Conservation (phyloP, 805 yeast species). For the Zygotorulaspora chibaensis region DNA sequence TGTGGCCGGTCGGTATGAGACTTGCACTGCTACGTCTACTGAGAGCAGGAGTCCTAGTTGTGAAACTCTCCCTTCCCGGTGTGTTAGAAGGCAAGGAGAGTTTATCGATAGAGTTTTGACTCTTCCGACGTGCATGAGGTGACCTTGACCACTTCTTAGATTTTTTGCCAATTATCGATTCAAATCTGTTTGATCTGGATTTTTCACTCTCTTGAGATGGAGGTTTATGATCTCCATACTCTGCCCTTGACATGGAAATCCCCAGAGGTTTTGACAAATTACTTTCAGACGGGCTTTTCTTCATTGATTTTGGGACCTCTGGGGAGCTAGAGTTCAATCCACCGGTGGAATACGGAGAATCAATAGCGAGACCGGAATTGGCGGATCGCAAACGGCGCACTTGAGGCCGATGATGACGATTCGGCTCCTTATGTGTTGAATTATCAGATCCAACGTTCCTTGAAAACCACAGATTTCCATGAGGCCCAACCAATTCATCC, state of each 20-base stretch:
- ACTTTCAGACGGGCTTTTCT: constrained; percentile 5
- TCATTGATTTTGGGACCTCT: constrained; percentile 3
- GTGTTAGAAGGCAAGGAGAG: constrained; percentile 4
- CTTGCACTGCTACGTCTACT: constrained; percentile 12
- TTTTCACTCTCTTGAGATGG: constrained; percentile 10
- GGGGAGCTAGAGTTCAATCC: constrained; percentile 7
- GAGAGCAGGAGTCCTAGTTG: constrained; percentile 6
- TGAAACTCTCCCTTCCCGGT: constrained; percentile 4
- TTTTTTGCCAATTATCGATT: constrained; percentile 20
- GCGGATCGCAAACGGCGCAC: constrained; percentile 8
- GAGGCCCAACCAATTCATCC: constrained; percentile 30
- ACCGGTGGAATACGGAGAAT: constrained; percentile 5
- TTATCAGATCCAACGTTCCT: neutral
- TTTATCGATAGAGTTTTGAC: constrained; percentile 12
- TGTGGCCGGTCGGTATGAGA: neutral
- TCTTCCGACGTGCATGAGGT: constrained; percentile 14
- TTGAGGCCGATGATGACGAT: constrained; percentile 13
- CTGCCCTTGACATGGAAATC: constrained; percentile 11
- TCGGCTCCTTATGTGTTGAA: constrained; percentile 7
- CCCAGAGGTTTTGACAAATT: constrained; percentile 6
- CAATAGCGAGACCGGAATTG: constrained; percentile 2
- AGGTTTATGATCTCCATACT: constrained; percentile 10
- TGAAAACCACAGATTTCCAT: constrained; percentile 28
- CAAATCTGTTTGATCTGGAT: constrained; percentile 20
- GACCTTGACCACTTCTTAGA: constrained; percentile 23